Conservation (phyloP, 1,139 yeast genomes). For the Kodamaea anthophila region DNA sequence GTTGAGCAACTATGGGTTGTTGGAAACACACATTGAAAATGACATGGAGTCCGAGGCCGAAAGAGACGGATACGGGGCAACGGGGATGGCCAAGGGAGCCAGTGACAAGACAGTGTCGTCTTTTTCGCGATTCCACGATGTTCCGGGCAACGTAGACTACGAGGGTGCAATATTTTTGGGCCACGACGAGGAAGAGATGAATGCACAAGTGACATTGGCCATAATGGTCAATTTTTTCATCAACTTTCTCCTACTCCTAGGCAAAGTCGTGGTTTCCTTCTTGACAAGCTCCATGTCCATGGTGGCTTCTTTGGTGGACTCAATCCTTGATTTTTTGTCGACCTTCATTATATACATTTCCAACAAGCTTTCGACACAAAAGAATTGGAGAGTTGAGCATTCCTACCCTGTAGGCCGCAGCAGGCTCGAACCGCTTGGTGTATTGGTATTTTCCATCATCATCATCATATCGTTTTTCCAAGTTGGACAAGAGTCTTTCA, state of each 20-base stretch:
- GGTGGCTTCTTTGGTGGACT: constrained; percentile 73
- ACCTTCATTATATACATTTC: constrained; percentile 67
- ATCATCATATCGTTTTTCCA: constrained; percentile 69
- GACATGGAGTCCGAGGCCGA: constrained; percentile 9
- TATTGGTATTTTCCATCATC: constrained; percentile 63
- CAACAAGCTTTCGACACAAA: constrained; percentile 50
- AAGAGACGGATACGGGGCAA: constrained; percentile 1
- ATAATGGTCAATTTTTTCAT: constrained; percentile 59
- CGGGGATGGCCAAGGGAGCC: constrained; percentile 6
- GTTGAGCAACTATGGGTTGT: constrained; percentile 50
- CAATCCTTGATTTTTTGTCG: constrained; percentile 66
- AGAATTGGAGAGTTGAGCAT: constrained; percentile 44
- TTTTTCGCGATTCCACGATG: constrained; percentile 34
- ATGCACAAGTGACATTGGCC: constrained; percentile 47
- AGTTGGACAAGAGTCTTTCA: constrained; percentile 60
- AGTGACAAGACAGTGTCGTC: constrained; percentile 11
- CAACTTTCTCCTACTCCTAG: constrained; percentile 54
- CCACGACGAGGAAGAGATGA: constrained; percentile 36
- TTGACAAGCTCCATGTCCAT: constrained; percentile 68
- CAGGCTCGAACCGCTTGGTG: constrained; percentile 74
- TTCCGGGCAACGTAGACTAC: constrained; percentile 54
- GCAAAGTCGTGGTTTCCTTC: constrained; percentile 57
- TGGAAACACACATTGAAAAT: constrained; percentile 21
- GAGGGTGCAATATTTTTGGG: constrained; percentile 54
- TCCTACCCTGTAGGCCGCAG: constrained; percentile 65